Evolutionary conservation across 2,329 filamentous ascomycete genomes (phyloP), one percentile per base, ranked within the genome.

Genomic region (Ramularia collo-cygni): DNA sequence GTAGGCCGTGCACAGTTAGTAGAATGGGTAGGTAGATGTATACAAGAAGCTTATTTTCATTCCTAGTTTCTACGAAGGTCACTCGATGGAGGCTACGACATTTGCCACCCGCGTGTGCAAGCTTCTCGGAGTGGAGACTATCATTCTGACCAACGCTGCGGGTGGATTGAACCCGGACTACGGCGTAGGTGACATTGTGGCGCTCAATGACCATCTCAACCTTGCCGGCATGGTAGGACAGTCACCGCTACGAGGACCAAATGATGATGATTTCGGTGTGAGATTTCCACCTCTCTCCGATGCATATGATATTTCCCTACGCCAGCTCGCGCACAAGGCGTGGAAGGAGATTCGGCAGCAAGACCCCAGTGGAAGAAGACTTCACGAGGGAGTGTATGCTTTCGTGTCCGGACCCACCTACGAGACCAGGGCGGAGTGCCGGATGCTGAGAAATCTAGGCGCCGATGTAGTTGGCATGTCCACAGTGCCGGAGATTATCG

Each of bases 391-490:
- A 13, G 73, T 81, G 2, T 83, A 83, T 63, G 77, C 77, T 4
- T 83, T 76, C 55, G 76, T 79, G 32, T 72, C 70, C 13, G 78
- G 78, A 12, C 78, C 78, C 39, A 79, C 71, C 35, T 82, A 81
- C 55, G 79, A 82, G 56, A 82, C 78, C 2, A 66, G 79, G 44
- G 77, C 77, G 1, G 78, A 82, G 56, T 81, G 77, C 54, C 70
- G 77, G 13, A 72, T 81, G 70, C 65, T 83, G 43, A 68, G 68
- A 28, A 65, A 65, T 34, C 60, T 81, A 5, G 78, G 79, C 5
- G 78, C 77, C n/a, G 79, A 83, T 54, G 64, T 82, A n/a, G 79
- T 83, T 2, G 79, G 79, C 10, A 83, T 83, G 79, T 81, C 76
- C 21, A 83, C 79, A 1, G 77, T 83, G 18, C 79, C 79, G 6